Conservation (phyloP, 192 early-diverging fungal species). For the Haplosporangium gracile region DNA sequence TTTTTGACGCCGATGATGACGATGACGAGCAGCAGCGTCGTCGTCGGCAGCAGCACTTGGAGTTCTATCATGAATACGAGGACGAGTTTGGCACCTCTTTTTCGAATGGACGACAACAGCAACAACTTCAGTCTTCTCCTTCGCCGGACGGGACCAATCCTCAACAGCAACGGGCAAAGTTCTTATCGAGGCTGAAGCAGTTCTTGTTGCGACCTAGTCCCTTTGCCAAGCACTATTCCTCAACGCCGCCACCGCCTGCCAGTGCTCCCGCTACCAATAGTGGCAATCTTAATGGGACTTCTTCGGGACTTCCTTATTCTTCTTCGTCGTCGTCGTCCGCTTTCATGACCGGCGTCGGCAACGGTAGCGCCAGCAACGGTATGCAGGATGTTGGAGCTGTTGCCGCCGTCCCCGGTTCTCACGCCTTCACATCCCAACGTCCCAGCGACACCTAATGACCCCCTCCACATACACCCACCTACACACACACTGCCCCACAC, state of each 20-base stretch:
- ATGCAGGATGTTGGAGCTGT: not conserved
- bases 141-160: not conserved
- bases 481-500: not conserved
- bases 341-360: not conserved
- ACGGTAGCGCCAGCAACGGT: not conserved
- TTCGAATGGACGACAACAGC: not conserved
- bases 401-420: not conserved
- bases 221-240: constrained; percentile 15
- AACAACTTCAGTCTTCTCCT: not conserved
- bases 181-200: constrained; percentile 34
- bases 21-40: not conserved
- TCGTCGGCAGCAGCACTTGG: not conserved
- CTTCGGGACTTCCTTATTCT: not conserved
- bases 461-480: not conserved
- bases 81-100: not conserved
- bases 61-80: not conserved
- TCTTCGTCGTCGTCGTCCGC: not conserved
- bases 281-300: no score
- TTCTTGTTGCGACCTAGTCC: constrained; percentile 42
- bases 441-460: not conserved
- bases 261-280: not conserved
- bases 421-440: not conserved
- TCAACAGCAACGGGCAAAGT: constrained; percentile 33
- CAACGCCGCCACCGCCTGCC: not conserved
- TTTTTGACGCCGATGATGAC: constrained; percentile 13